Evolutionary conservation across 2,329 filamentous ascomycete genomes (phyloP).

Genomic region (Rhytidhysteron rufulum): DNA sequence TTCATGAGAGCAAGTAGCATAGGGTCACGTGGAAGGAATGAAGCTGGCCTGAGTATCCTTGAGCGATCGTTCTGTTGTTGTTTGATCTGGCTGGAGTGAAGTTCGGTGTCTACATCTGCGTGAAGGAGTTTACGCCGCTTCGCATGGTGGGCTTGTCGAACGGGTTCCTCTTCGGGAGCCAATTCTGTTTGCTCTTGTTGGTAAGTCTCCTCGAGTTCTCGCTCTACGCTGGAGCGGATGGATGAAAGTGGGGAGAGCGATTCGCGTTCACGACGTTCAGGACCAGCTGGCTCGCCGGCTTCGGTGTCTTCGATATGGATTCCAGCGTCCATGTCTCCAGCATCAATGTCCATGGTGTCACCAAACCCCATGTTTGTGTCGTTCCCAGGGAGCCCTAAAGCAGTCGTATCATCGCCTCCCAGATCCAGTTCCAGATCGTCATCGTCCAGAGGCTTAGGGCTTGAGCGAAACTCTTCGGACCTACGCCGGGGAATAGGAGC

Average conservation of each 20-base stretch:
- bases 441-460: conserved; percentile 54
- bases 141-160: conserved; percentile 67
- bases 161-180: conserved; percentile 37
- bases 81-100: conserved; percentile 74
- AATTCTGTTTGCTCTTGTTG: conserved; percentile 34
- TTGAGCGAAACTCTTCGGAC: conserved; percentile 28
- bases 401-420: conserved; percentile 29
- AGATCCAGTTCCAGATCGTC: conserved; percentile 48
- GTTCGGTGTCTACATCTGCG: conserved; percentile 75
- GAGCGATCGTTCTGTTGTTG: conserved; percentile 81
- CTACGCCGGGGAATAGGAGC: conserved; percentile 57
- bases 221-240: conserved; percentile 48
- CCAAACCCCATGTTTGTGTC: conserved; percentile 20
- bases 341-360: conserved; percentile 39
- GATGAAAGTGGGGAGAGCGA: conserved; percentile 55
- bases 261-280: conserved; percentile 36
- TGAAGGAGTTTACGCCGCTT: conserved; percentile 78
- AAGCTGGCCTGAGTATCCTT: conserved; percentile 77
- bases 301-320: conserved; percentile 19
- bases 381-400: conserved; percentile 16
- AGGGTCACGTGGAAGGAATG: conserved; percentile 83
- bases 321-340: conserved; percentile 49
- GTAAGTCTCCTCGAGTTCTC: conserved; percentile 63
- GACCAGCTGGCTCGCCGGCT: conserved; percentile 47
- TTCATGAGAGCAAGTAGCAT: conserved; percentile 83